Evolutionary conservation across 352 stramenopile genomes (phyloP).

Genomic region (Halophytophthora polymorphica): DNA sequence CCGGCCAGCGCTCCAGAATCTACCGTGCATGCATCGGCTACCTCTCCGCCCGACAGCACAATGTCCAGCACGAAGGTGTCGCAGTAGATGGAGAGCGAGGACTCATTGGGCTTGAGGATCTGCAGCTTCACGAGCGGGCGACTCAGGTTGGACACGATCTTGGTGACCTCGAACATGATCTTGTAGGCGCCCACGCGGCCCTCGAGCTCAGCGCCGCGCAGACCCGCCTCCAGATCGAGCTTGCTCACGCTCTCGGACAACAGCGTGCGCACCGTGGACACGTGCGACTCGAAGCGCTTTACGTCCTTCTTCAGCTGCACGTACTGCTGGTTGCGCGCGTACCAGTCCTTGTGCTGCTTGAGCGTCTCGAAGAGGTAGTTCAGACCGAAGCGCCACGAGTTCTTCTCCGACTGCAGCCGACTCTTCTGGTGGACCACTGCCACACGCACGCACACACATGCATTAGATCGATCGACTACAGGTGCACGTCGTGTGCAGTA

Average conservation of each 20-base stretch:
- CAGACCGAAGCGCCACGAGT: slow-evolving; percentile 84
- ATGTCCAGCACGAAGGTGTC: slow-evolving; percentile 89
- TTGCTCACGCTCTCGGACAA: slow-evolving; percentile 83
- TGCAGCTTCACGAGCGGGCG: slow-evolving; percentile 83
- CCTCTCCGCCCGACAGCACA: slow-evolving; percentile 62
- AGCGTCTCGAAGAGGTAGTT: slow-evolving; percentile 90
- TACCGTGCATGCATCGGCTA: slow-evolving; percentile 6
- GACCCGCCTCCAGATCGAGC: slow-evolving; percentile 74
- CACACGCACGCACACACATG: slow-evolving; percentile 2
- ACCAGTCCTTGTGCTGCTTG: slow-evolving; percentile 89
- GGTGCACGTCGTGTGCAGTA: not conserved
- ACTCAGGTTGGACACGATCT: slow-evolving; percentile 83
- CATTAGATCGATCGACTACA: not conserved
- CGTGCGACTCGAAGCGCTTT: slow-evolving; percentile 75
- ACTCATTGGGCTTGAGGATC: slow-evolving; percentile 85
- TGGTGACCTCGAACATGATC: slow-evolving; percentile 88
- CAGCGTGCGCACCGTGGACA: slow-evolving; percentile 62
- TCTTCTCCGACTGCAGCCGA: slow-evolving; percentile 78
- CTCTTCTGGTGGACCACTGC: slow-evolving; percentile 73
- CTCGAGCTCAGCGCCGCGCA: slow-evolving; percentile 82
- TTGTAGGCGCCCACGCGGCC: slow-evolving; percentile 84
- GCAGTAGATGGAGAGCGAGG: slow-evolving; percentile 83
- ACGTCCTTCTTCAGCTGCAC: slow-evolving; percentile 84
- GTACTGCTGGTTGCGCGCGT: slow-evolving; percentile 86
- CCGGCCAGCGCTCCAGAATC: not conserved